A percentile compares a stretch with the other conserved stretches of the same genome.
These are phyloP conservation scores for Seiridium unicorne DNA, from an alignment of 2,329 filamentous ascomycete genomes.

Conservation along the genomic window DNA sequence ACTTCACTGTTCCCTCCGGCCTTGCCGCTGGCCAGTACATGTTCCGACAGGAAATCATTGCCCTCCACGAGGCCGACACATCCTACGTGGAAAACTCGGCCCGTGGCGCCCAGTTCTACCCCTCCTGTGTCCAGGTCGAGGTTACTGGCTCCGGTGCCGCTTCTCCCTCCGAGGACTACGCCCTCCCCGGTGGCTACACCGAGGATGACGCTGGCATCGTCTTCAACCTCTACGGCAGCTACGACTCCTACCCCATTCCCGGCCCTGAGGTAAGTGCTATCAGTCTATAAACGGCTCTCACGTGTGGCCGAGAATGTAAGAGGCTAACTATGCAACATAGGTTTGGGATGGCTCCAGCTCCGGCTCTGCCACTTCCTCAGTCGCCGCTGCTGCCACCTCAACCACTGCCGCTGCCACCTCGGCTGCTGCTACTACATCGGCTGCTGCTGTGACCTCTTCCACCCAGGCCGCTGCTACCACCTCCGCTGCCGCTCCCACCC, in stretches of 20 bases:
- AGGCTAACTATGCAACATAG: not conserved
- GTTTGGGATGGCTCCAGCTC: slow-evolving; percentile 6
- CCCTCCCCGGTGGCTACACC: slow-evolving; percentile 55
- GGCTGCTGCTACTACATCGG: not conserved
- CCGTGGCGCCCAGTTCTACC: slow-evolving; percentile 53
- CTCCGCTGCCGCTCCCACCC: not conserved
- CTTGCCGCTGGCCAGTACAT: slow-evolving; percentile 39
- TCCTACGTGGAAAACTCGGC: slow-evolving; percentile 25
- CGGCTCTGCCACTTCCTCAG: not conserved
- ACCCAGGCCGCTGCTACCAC: not conserved
- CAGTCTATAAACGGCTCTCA: too few species aligned
- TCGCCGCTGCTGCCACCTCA: not conserved
- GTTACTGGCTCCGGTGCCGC: slow-evolving; percentile 53
- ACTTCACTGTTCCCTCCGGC: slow-evolving; percentile 37
- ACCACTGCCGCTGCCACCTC: not conserved
- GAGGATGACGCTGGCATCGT: slow-evolving; percentile 55
- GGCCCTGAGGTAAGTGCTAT: not conserved
- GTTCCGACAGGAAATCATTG: slow-evolving; percentile 39
- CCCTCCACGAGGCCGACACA: slow-evolving; percentile 33
- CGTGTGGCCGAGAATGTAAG: too few species aligned
- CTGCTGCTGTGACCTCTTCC: not conserved
- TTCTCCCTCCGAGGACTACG: slow-evolving; percentile 39
- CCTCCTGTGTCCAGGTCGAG: slow-evolving; percentile 59
- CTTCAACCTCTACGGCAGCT: slow-evolving; percentile 54
- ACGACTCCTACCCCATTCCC: slow-evolving; percentile 8